phyloP scores from a whole-genome alignment of 306 rosid species.

The Nissolia schottii region DNA sequence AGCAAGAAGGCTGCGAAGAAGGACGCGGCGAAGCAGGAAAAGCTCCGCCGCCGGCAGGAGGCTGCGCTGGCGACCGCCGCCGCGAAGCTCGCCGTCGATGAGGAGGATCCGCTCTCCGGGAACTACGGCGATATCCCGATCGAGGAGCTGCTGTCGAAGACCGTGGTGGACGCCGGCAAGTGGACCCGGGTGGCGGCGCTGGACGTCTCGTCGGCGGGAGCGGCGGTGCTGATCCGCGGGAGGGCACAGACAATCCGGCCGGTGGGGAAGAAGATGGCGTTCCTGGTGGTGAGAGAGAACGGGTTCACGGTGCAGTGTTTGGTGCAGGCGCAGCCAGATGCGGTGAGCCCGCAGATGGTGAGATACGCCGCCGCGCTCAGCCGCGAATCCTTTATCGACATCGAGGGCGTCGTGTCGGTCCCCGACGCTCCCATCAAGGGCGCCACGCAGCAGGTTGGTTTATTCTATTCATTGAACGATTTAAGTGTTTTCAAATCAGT shows the following conservation, averaged over 20 bases:
- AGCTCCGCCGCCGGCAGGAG: slow-evolving; percentile 72
- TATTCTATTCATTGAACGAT: not conserved
- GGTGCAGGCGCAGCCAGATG: slow-evolving; percentile 57
- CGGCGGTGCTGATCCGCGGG: slow-evolving; percentile 55
- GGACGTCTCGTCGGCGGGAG: slow-evolving; percentile 29
- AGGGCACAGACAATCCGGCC: slow-evolving; percentile 80
- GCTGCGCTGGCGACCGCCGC: slow-evolving; percentile 33
- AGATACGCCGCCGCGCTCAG: slow-evolving; percentile 61
- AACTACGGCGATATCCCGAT: slow-evolving; percentile 76
- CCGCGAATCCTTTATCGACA: slow-evolving; percentile 76
- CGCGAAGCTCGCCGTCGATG: slow-evolving; percentile 37
- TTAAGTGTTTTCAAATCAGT: no score
- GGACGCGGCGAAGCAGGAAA: slow-evolving; percentile 80
- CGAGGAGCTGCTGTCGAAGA: slow-evolving; percentile 61
- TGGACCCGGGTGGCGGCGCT: slow-evolving; percentile 63
- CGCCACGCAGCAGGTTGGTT: slow-evolving; percentile 70
- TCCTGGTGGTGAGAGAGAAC: slow-evolving; percentile 60
- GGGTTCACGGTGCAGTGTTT: slow-evolving; percentile 86
- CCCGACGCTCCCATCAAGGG: slow-evolving; percentile 63
- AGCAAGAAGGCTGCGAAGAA: slow-evolving; percentile 92
- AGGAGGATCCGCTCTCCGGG: slow-evolving; percentile 53
- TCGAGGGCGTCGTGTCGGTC: slow-evolving; percentile 68
- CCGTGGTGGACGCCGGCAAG: slow-evolving; percentile 14
- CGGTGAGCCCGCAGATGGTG: slow-evolving; percentile 84
- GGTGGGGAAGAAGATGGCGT: slow-evolving; percentile 87